These are phyloP conservation scores for Arctium lappa DNA, from an alignment of 129 eudicot genomes.

Conservation along the genomic window DNA sequence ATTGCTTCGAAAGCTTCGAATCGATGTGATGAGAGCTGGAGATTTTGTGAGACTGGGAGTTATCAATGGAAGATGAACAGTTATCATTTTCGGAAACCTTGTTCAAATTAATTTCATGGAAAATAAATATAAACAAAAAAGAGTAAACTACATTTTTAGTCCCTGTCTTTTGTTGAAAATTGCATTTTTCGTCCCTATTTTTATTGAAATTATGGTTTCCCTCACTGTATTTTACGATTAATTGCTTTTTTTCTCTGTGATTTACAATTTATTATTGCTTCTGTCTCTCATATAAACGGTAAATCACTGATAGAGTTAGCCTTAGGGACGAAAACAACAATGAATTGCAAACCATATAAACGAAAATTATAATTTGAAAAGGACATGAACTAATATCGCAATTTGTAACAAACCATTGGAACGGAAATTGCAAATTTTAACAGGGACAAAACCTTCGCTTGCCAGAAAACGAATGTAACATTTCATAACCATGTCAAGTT, in stretches of 20 bases:
- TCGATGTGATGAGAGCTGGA: background rate
- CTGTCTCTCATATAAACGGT: background rate
- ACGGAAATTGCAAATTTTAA: background rate
- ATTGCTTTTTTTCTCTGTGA: background rate
- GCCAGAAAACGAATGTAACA: background rate
- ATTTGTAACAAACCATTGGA: background rate
- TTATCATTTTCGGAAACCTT: constrained; percentile 5
- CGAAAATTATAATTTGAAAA: too few relatives aligned
- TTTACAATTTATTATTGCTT: too few relatives aligned
- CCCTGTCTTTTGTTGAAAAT: background rate
- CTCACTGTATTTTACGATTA: background rate
- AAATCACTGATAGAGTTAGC: background rate
- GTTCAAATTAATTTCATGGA: background rate
- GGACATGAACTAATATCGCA: background rate
- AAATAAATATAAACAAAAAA: too few relatives aligned
- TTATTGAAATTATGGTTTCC: too few relatives aligned
- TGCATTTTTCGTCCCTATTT: too few relatives aligned
- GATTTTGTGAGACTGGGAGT: constrained; percentile 2
- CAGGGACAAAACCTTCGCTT: too few relatives aligned
- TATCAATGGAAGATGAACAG: constrained; percentile 14
- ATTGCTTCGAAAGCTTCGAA: background rate
- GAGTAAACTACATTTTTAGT: too few relatives aligned
- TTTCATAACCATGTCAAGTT: background rate
- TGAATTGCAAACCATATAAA: background rate
- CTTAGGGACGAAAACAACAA: background rate